Evolutionary conservation across 768 basidiomycete species (phyloP).

Genomic region (Macrolepiota dolichaula): DNA sequence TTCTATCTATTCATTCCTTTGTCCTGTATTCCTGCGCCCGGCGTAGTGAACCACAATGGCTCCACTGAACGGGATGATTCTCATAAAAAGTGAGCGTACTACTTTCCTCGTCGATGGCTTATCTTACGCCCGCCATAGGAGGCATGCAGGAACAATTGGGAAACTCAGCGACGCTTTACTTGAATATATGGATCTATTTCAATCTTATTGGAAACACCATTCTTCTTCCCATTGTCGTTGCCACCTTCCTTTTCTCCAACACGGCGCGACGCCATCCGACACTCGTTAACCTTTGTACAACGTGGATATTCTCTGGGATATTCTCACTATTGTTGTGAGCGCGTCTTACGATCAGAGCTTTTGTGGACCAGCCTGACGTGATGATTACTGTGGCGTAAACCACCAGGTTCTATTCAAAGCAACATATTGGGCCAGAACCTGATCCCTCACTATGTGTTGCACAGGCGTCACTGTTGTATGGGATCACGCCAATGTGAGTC

Average conservation of each 20-base stretch:
- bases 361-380: neutral
- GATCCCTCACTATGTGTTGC: slow-evolving; percentile 35
- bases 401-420: slow-evolving; percentile 36
- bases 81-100: neutral
- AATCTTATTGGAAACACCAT: slow-evolving; percentile 45
- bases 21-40: neutral
- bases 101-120: neutral
- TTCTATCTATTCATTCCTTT: neutral
- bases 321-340: slow-evolving; percentile 41
- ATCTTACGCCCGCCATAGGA: neutral
- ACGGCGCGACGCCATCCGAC: slow-evolving; percentile 36
- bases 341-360: neutral
- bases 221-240: slow-evolving; percentile 39
- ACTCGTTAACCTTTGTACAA: slow-evolving; percentile 43
- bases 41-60: neutral
- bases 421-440: slow-evolving; percentile 32
- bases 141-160: neutral
- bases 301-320: slow-evolving; percentile 44
- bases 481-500: slow-evolving; percentile 36
- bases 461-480: slow-evolving; percentile 39
- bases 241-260: slow-evolving; percentile 40
- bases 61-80: neutral
- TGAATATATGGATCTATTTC: slow-evolving; percentile 40
- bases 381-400: neutral
- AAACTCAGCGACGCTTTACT: slow-evolving; percentile 20